These are phyloP conservation scores for Colletotrichum acutatum DNA, from an alignment of 2,329 filamentous ascomycete genomes.

Conservation along the genomic window DNA sequence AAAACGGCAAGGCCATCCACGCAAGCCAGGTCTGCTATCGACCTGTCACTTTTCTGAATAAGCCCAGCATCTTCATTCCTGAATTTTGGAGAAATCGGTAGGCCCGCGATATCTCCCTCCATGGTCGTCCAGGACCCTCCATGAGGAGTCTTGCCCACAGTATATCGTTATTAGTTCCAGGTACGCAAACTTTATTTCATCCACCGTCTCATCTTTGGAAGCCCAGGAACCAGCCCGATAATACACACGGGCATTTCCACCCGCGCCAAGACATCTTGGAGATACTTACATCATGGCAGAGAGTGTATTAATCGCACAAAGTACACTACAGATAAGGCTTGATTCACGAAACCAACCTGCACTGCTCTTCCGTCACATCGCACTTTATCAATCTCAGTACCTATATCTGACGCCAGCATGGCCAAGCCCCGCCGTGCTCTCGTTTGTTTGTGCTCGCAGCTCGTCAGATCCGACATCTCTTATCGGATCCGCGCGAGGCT, in stretches of 20 bases:
- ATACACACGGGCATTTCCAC: slow-evolving; percentile 13
- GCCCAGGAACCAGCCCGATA: not conserved
- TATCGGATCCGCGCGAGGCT: not conserved
- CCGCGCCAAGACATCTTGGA: not conserved
- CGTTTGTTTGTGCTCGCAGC: not conserved
- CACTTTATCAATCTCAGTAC: not conserved
- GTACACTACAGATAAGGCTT: too few species aligned
- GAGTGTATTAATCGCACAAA: too few species aligned
- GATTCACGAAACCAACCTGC: not conserved
- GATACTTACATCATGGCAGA: not conserved
- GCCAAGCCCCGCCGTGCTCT: not conserved
- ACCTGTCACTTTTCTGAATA: not conserved
- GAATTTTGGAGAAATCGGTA: not conserved
- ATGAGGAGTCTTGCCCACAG: slow-evolving; percentile 6
- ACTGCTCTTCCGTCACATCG: not conserved
- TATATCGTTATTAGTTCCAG: not conserved
- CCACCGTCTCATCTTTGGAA: slow-evolving; percentile 22
- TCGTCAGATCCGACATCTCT: not conserved
- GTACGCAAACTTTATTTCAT: slow-evolving; percentile 19
- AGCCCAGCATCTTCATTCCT: not conserved
- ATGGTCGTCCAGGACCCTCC: not conserved
- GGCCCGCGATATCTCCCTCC: not conserved
- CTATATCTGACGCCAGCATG: not conserved
- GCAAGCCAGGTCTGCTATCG: not conserved
- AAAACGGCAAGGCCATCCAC: not conserved